A percentile compares a stretch with the other conserved stretches of the same genome.
phyloP scores from a whole-genome alignment of 1,284 basidiomycete species.

The Phenoliferia sp. region DNA sequence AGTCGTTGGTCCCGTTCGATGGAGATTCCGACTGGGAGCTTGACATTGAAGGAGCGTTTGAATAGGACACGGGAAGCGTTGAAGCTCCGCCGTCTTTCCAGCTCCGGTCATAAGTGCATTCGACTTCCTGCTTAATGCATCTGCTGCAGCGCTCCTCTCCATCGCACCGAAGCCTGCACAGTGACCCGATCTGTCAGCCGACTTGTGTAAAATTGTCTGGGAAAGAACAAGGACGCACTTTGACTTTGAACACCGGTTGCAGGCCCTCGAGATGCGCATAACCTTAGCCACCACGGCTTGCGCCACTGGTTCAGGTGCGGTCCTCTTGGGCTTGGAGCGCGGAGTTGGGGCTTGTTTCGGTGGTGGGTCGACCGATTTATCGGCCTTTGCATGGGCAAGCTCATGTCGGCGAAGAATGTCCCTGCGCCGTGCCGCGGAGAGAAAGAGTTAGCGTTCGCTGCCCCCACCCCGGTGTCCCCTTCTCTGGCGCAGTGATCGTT shows the following conservation, averaged over 20 bases:
- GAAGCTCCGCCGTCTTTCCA: conserved; percentile 3
- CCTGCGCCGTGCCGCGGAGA: conserved; percentile 5
- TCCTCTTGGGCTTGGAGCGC: background rate
- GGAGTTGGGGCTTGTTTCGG: background rate
- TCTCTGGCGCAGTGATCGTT: background rate
- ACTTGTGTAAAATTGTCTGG: no score
- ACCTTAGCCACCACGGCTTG: conserved; percentile 14
- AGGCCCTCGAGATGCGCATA: conserved; percentile 21
- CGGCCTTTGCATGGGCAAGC: conserved; percentile 17
- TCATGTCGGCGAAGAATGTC: conserved; percentile 32
- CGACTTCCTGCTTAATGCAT: conserved; percentile 22
- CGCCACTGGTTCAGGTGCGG: background rate
- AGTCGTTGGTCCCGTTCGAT: conserved; percentile 7
- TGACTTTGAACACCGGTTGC: conserved; percentile 23
- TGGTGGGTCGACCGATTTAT: conserved; percentile 7
- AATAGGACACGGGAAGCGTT: conserved; percentile 11
- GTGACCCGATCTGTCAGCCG: background rate
- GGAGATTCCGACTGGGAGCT: background rate
- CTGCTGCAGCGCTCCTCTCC: conserved; percentile 27
- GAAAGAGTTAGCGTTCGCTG: background rate
- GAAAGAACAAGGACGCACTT: conserved; percentile 12
- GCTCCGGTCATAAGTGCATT: conserved; percentile 25
- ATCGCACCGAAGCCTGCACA: conserved; percentile 26
- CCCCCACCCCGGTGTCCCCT: background rate
- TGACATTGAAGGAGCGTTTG: background rate